Percentiles rank a stretch among this genome's conserved stretches.
phyloP scores from a whole-genome alignment of 1,139 yeast species.

The Magnusiomyces clavatus region DNA sequence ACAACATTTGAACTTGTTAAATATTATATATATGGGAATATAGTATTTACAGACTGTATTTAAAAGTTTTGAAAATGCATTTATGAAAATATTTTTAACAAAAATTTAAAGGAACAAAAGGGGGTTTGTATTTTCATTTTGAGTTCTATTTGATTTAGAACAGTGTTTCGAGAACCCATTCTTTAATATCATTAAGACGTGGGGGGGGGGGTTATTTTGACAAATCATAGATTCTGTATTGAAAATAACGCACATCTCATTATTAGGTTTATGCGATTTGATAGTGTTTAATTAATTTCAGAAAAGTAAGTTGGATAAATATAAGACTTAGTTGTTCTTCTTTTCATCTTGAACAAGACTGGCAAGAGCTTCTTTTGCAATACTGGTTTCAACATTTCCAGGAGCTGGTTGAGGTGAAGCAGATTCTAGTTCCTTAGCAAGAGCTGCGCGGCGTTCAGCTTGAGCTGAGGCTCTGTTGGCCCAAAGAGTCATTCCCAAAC shows the following conservation, averaged over 20 bases:
- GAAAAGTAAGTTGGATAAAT: neutral
- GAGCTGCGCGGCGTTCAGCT: constrained; percentile 5
- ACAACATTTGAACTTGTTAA: no score
- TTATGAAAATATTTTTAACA: neutral
- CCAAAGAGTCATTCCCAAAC: constrained; percentile 55
- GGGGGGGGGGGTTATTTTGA: no score
- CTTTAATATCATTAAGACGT: no score
- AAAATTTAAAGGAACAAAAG: no score
- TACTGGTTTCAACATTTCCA: constrained; percentile 3
- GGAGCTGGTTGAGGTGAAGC: neutral
- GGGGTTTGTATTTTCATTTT: no score
- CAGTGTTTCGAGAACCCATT: no score
- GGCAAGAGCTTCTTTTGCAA: constrained; percentile 3
- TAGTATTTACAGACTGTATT: neutral
- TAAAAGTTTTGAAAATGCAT: neutral
- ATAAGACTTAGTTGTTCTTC: neutral
- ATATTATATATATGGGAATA: no score
- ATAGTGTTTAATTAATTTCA: neutral
- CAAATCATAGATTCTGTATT: no score
- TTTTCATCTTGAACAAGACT: constrained; percentile 1
- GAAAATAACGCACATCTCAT: no score
- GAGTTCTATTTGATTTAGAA: no score
- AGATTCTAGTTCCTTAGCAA: constrained; percentile 5
- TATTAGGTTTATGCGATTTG: no score
- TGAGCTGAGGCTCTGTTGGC: constrained; percentile 34